Evolutionary conservation across 176 grass and related monocot species (phyloP), one percentile per base, ranked within the genome.

Genomic region (Eleusine indica): DNA sequence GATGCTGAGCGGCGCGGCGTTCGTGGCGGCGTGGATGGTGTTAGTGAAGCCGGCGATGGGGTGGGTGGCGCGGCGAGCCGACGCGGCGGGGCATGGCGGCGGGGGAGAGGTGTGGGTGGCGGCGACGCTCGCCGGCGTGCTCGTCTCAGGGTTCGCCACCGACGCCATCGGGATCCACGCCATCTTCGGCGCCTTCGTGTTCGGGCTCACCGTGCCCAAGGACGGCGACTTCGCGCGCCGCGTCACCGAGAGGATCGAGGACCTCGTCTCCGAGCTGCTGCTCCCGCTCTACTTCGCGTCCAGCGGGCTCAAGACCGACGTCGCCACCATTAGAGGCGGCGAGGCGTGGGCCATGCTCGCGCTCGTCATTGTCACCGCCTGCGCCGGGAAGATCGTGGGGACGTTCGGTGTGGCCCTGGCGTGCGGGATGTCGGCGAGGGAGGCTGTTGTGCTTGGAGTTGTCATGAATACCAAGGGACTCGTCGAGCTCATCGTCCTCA

Each of bases 381-480:
- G 90, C 82, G 77, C 81, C 0, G 90, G 92, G 2, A 94, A 97
- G 86, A 91, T 97, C 47, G 15, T 37, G 0, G 92, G 92, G 0
- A 94, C 90, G 5, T 92, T 94, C 67, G 83, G 62, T 3, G 92
- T 94, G 17, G 94, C 92, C 8, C 65, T 94, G 70, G 92, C 80
- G 39, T 94, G 92, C 76, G 82, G 82, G 25, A 97, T 97, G 94
- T 71, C 80, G 0, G 57, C 85, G 1, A 13, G 76, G 44, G 94
- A 97, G 69, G 82, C 92, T 3, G 0, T 94, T 17, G 84, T 91
- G 69, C 90, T 94, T 0, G 94, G 94, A 1, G 83, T 94, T 0
- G 73, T 94, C 0, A 97, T 97, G 94, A 97, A 92, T 81, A 97
- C 94, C 70, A 97, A 97, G 86, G 94, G 94, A 0, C 90, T 97